Evolutionary conservation across 257 asterid species (phyloP), one percentile per base, ranked within the genome.

Genomic region (Primulina huaijiensis): DNA sequence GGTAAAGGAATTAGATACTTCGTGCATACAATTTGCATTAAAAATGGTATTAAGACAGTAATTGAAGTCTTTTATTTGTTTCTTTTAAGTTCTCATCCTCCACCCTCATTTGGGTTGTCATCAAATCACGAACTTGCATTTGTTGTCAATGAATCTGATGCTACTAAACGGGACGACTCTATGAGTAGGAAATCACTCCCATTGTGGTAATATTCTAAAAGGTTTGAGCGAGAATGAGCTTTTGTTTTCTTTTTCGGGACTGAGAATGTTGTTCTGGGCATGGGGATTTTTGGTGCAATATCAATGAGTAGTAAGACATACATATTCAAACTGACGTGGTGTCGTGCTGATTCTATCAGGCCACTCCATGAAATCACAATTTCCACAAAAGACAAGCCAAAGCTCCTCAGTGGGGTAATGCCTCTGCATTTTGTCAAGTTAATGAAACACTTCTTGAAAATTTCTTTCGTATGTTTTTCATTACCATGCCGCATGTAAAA

Each of bases 341-440:
- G 3, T 6, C 7, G 23, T 64, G 74, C 31, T 75, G 62, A 71
- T 30, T 65, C 71, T 76, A 74, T 70, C 77, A 92, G 98, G 85
- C 83, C 89, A 64, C 72, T 74, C 64, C 89, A 90, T 72, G 98
- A 92, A 78, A 77, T 92, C 65, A 87, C 97, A 17, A 88, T 92
- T 77, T 92, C 97, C 55, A 84, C 90, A 2, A 82, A 79, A 73
- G 97, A 92, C 89, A 87, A 88, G 84, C 89, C 96, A 46, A 92
- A 88, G 78, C 97, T 92, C 74, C 98, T 92, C 68, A 84, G 87
- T 77, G 78, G 75, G 88, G 98, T 92, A 79, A 68, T 33, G 63
- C 71, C 37, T 72, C 68, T 74, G 67, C 37, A n/a, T n/a, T 71
- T 17, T 52, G 70, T 35, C 53, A 72, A 19, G 58, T 64, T 21